Evolutionary conservation across 495 filamentous ascomycete genomes (phyloP).

Genomic region (Neurospora sp.): DNA sequence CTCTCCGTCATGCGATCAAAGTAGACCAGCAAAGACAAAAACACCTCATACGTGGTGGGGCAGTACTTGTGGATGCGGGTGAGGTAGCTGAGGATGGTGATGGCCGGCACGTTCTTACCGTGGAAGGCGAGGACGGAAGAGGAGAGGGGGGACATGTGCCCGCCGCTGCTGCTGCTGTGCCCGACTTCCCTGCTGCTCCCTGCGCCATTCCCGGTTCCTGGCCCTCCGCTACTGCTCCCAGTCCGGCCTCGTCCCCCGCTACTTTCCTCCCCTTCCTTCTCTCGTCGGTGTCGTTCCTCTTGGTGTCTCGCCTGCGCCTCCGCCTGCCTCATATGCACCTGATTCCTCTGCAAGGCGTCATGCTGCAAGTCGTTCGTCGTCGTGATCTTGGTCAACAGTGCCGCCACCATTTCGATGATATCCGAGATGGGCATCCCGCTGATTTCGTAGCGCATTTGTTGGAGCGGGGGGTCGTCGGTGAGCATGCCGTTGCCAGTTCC

Average conservation of each 20-base stretch:
- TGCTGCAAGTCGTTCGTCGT: constrained; percentile 93
- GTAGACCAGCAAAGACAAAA: constrained; percentile 88
- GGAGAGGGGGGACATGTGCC: constrained; percentile 59
- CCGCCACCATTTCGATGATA: constrained; percentile 99
- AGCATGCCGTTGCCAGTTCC: constrained; percentile 34
- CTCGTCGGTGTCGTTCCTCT: constrained; percentile 12
- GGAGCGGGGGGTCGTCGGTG: constrained; percentile 34
- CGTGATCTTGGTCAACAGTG: constrained; percentile 95
- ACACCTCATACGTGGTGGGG: constrained; percentile 97
- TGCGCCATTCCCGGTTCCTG: neutral
- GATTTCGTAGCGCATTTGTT: constrained; percentile 75
- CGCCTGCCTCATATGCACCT: constrained; percentile 36
- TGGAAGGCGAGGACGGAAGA: constrained; percentile 97
- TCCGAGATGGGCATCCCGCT: constrained; percentile 96
- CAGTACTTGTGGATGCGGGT: constrained; percentile 98
- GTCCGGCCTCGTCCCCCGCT: neutral
- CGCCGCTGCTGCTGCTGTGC: constrained; percentile 30
- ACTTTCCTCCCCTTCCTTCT: neutral
- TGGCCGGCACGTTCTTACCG: constrained; percentile 95
- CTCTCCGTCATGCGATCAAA: constrained; percentile 98
- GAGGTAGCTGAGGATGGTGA: constrained; percentile 92
- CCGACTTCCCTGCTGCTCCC: neutral
- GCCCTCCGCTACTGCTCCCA: constrained; percentile 25
- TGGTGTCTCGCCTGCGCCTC: constrained; percentile 29
- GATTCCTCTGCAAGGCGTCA: constrained; percentile 49